Percentiles rank a stretch among this genome's conserved stretches.
phyloP scores from a whole-genome alignment of 2,329 filamentous ascomycete genomes.

The Calonectria pauciramosa region DNA sequence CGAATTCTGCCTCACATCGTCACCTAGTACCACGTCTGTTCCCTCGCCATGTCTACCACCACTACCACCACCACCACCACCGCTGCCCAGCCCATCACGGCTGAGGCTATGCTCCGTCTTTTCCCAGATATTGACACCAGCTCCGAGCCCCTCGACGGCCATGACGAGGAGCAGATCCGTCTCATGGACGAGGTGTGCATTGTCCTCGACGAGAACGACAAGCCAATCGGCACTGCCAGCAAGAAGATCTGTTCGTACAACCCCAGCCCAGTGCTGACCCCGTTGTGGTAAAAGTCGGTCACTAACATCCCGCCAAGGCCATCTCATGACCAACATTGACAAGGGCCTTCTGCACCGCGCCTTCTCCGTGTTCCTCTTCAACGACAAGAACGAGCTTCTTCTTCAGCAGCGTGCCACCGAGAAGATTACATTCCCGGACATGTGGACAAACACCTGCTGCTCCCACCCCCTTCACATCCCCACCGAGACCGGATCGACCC shows the following conservation, averaged over 20 bases:
- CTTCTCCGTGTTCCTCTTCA: constrained; percentile 98
- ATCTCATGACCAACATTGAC: constrained; percentile 99
- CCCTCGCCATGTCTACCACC: constrained; percentile 49
- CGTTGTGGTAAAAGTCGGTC: not conserved
- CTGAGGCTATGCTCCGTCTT: constrained; percentile 86
- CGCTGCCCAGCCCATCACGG: constrained; percentile 77
- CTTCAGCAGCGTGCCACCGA: constrained; percentile 95
- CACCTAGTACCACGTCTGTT: not conserved
- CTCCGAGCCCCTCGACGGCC: constrained; percentile 84
- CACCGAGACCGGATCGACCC: constrained; percentile 87
- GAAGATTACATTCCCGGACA: constrained; percentile 99
- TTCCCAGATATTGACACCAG: constrained; percentile 87
- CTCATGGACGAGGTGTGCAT: constrained; percentile 99
- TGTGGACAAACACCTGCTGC: constrained; percentile 99
- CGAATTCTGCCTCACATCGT: not conserved
- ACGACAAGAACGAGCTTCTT: constrained; percentile 90
- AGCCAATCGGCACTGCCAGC: constrained; percentile 94
- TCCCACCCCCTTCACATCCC: constrained; percentile 95
- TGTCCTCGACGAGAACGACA: constrained; percentile 91
- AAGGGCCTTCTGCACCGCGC: constrained; percentile 95
- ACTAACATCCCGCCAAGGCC: constrained; percentile 69
- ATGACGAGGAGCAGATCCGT: constrained; percentile 97
- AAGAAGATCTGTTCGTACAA: constrained; percentile 92
- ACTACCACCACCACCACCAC: constrained; percentile 60
- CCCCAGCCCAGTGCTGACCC: not conserved